phyloP scores from a whole-genome alignment of 495 filamentous ascomycete genomes.

The Lophium mytilinum region DNA sequence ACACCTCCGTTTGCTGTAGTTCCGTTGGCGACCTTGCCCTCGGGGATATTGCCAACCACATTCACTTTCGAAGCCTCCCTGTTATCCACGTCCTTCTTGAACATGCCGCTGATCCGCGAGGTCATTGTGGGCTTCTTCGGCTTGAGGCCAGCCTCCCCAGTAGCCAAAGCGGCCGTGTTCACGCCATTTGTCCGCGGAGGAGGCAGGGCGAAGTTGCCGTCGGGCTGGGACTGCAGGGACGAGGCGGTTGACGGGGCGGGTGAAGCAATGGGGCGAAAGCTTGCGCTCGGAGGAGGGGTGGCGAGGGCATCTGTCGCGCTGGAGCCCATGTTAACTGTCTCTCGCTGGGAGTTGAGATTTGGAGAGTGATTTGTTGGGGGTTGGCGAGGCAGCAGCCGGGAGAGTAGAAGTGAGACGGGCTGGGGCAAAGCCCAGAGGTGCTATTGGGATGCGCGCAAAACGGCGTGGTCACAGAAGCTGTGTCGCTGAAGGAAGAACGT shows the following conservation, averaged over 20 bases:
- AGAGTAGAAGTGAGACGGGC: conserved; percentile 2
- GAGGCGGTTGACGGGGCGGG: conserved; percentile 23
- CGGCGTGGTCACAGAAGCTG: conserved; percentile 8
- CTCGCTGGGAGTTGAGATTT: not conserved
- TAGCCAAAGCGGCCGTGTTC: conserved; percentile 1
- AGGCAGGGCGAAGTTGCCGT: conserved; percentile 18
- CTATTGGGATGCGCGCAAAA: conserved; percentile 22
- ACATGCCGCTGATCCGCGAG: conserved; percentile 35
- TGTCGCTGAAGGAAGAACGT: conserved; percentile 7
- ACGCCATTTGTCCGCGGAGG: conserved; percentile 1
- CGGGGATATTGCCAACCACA: conserved; percentile 18
- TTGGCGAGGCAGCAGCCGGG: not conserved
- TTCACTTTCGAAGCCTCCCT: conserved; percentile 16
- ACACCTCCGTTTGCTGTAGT: not conserved
- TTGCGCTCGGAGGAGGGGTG: conserved; percentile 6
- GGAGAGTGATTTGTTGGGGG: not conserved
- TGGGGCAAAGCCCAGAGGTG: conserved; percentile 22
- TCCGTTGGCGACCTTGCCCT: conserved; percentile 19
- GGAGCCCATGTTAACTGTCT: conserved; percentile 7
- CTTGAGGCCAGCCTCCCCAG: conserved; percentile 14
- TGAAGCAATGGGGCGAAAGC: conserved; percentile 15
- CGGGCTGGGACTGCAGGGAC: conserved; percentile 24
- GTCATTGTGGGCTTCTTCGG: conserved; percentile 33
- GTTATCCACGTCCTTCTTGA: conserved; percentile 26
- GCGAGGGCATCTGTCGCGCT: not conserved